Conservation (phyloP, 257 asterid species). For the Solanum commersonii region DNA sequence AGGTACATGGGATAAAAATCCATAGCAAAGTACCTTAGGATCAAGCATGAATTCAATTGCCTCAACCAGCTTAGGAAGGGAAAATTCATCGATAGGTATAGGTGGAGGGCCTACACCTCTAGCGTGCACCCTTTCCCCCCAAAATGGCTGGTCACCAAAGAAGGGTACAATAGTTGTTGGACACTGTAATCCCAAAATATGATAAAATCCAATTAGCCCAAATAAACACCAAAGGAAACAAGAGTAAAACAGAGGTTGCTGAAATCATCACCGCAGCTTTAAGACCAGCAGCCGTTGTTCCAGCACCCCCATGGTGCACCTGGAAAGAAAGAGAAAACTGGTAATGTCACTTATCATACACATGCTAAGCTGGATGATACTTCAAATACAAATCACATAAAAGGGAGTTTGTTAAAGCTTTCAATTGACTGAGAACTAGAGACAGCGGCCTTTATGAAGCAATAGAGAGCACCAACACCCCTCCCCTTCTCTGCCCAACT, state of each 20-base stretch:
- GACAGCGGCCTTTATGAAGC: neutral
- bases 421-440: neutral
- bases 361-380: neutral
- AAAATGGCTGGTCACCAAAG: constrained; percentile 95
- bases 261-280: constrained; percentile 68
- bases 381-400: neutral
- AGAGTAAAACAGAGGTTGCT: neutral
- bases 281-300: constrained; percentile 99
- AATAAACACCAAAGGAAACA: neutral
- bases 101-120: constrained; percentile 88
- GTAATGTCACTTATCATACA: neutral
- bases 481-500: neutral
- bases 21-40: constrained; percentile 45
- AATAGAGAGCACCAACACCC: neutral
- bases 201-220: neutral
- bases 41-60: constrained; percentile 76
- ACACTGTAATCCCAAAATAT: constrained; percentile 41
- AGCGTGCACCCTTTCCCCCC: constrained; percentile 92
- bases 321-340: constrained; percentile 18
- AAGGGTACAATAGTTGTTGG: constrained; percentile 85
- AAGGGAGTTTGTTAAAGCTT: neutral
- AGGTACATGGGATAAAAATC: neutral
- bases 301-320: constrained; percentile 99
- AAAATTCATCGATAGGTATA: constrained; percentile 78
- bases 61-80: constrained; percentile 53